Conservation (phyloP, 1,139 yeast genomes). For the Yamadazyma buinensis region DNA sequence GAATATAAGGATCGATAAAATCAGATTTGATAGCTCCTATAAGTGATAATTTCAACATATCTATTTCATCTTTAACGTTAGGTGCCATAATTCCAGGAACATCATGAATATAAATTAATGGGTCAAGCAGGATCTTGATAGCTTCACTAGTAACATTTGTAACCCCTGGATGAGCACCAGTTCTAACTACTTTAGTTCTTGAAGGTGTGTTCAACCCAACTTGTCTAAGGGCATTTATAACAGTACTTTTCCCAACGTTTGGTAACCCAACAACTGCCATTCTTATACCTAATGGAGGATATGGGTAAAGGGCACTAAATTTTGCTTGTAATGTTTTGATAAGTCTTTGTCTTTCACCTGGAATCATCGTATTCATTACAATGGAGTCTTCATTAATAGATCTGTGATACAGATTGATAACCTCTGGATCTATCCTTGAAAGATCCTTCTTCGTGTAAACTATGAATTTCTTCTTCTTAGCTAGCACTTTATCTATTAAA, state of each 20-base stretch:
- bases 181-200: slow-evolving; percentile 65
- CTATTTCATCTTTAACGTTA: slow-evolving; percentile 57
- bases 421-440: slow-evolving; percentile 26
- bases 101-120: slow-evolving; percentile 74
- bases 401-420: slow-evolving; percentile 52
- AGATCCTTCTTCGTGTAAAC: slow-evolving; percentile 69
- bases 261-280: slow-evolving; percentile 91
- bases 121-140: slow-evolving; percentile 58
- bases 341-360: slow-evolving; percentile 48
- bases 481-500: slow-evolving; percentile 66
- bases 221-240: slow-evolving; percentile 69
- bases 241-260: slow-evolving; percentile 94
- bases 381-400: slow-evolving; percentile 49
- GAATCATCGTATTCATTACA: slow-evolving; percentile 57
- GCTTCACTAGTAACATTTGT: slow-evolving; percentile 78
- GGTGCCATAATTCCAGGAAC: slow-evolving; percentile 94
- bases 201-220: slow-evolving; percentile 36
- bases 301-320: slow-evolving; percentile 47
- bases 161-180: slow-evolving; percentile 91
- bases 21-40: slow-evolving; percentile 75
- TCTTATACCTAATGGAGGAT: slow-evolving; percentile 80
- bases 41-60: slow-evolving; percentile 73
- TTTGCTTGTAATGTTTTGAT: slow-evolving; percentile 46
- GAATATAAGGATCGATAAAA: slow-evolving; percentile 75
- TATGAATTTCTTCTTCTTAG: slow-evolving; percentile 54